phyloP scores from a whole-genome alignment of 1,284 basidiomycete species.

The Trametes polyzona region DNA sequence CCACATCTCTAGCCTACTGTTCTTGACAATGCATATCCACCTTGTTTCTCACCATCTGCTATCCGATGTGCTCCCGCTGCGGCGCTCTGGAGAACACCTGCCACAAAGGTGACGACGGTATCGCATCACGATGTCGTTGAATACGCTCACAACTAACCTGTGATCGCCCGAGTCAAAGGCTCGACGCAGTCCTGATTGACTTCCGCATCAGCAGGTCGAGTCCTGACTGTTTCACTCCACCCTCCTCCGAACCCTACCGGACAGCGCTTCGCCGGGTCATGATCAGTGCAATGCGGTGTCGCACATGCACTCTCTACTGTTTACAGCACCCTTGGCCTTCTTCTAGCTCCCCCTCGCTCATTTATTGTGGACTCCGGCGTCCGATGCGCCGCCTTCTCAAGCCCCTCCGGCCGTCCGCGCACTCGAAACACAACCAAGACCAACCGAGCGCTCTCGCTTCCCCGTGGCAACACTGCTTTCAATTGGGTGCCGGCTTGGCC shows the following conservation, averaged over 20 bases:
- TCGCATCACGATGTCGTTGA: no score
- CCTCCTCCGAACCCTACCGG: neutral
- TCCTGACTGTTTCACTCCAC: neutral
- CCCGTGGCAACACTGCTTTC: neutral
- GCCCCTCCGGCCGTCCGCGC: neutral
- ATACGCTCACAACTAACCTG: no score
- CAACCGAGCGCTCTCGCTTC: neutral
- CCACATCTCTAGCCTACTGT: no score
- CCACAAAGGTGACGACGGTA: no score
- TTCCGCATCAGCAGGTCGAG: neutral
- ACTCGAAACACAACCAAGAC: neutral
- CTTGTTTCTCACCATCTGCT: no score
- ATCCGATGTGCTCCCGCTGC: no score
- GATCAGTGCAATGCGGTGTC: neutral
- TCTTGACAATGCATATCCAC: no score
- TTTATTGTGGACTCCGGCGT: neutral
- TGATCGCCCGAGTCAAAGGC: no score
- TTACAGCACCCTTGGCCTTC: neutral
- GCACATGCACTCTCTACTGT: neutral
- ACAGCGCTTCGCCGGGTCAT: neutral
- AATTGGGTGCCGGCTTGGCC: neutral
- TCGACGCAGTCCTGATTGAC: no score
- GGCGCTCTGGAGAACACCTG: no score
- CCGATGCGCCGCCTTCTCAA: neutral
- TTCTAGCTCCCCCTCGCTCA: neutral